phyloP scores from a whole-genome alignment of 2,329 filamentous ascomycete genomes.

The Calonectria henricotiae region DNA sequence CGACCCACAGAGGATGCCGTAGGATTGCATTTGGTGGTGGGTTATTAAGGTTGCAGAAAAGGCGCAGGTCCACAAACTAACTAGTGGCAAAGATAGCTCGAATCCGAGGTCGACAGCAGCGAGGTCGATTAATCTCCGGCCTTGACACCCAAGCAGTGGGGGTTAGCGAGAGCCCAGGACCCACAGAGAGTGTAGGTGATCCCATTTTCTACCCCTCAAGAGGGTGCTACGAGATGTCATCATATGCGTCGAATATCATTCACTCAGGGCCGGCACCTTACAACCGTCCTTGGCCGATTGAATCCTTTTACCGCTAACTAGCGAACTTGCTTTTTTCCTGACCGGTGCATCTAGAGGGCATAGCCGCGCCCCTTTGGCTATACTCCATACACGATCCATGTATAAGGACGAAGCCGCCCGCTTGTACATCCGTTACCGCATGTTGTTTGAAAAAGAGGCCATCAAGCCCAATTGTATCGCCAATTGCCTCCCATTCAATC shows the following conservation, averaged over 20 bases:
- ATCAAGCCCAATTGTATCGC: not conserved
- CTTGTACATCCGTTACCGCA: not conserved
- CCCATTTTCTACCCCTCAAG: not conserved
- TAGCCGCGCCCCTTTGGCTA: constrained; percentile 14
- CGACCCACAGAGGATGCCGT: constrained; percentile 2
- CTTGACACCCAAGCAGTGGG: constrained; percentile 9
- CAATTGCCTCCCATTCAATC: constrained; percentile 17
- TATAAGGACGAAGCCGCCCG: not conserved
- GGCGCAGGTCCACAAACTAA: constrained; percentile 12
- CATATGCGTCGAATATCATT: constrained; percentile 7
- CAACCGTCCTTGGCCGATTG: not conserved
- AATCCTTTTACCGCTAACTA: not conserved
- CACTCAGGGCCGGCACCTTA: not conserved
- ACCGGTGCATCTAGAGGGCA: not conserved
- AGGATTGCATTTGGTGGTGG: constrained; percentile 20
- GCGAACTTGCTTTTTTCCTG: not conserved
- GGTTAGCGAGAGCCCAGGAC: constrained; percentile 9
- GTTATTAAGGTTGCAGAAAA: constrained; percentile 24
- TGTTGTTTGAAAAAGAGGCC: constrained; percentile 7
- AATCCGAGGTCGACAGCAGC: constrained; percentile 1
- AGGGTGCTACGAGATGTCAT: constrained; percentile 20
- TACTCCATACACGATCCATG: constrained; percentile 4
- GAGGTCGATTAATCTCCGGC: constrained; percentile 13
- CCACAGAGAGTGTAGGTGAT: constrained; percentile 7
- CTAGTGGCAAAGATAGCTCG: constrained; percentile 24